Conservation (phyloP, 2,329 filamentous ascomycete genomes). For the Colletotrichum endophyticum region DNA sequence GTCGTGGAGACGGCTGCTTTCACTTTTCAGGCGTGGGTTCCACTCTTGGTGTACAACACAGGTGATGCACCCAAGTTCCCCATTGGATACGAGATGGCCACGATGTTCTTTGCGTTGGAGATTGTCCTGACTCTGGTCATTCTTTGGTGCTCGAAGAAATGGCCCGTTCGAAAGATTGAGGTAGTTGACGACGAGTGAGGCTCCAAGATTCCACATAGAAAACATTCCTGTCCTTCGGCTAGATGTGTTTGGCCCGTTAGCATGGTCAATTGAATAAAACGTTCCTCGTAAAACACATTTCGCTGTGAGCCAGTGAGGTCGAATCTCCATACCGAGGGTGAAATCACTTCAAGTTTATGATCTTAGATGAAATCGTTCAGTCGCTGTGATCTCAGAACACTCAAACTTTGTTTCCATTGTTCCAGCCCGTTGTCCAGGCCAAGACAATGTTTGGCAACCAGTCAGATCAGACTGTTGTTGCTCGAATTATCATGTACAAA, state of each 20-base stretch:
- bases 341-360: fast-evolving
- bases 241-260: neutral
- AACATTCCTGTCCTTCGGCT: neutral
- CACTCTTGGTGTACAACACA: constrained; percentile 39
- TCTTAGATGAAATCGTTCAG: neutral
- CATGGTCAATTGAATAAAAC: neutral
- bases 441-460: neutral
- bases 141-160: neutral
- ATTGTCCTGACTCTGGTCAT: constrained; percentile 23
- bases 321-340: neutral
- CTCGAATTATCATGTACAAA: neutral
- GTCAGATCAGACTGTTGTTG: neutral
- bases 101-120: constrained; percentile 35
- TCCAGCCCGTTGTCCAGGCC: neutral
- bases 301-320: neutral
- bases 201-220: neutral
- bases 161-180: neutral
- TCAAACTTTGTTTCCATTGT: neutral
- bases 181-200: neutral
- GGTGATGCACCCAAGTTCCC: constrained; percentile 42
- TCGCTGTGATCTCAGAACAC: neutral
- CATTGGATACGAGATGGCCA: constrained; percentile 38
- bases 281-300: neutral
- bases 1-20: constrained; percentile 51
- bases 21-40: constrained; percentile 49